phyloP scores from a whole-genome alignment of 2,329 filamentous ascomycete genomes.

The Sporothrix dimorphospora region DNA sequence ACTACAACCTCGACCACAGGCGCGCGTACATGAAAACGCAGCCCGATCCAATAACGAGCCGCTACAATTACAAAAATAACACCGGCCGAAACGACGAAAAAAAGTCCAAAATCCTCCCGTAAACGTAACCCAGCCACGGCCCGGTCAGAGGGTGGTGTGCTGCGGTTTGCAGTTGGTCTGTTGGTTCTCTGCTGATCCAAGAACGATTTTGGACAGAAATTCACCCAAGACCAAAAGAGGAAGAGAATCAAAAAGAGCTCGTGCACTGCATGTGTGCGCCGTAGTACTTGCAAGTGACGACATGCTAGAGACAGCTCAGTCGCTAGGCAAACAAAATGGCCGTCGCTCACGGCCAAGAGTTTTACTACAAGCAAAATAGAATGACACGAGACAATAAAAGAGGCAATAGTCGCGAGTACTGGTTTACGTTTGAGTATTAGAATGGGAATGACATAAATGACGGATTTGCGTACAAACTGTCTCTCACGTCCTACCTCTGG shows the following conservation, averaged over 20 bases:
- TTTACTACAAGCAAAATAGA: not conserved
- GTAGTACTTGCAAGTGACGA: slow-evolving; percentile 8
- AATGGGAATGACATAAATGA: not conserved
- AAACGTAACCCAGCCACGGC: not conserved
- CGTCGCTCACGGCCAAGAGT: not conserved
- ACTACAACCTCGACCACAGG: too few relatives aligned
- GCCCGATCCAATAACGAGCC: not conserved
- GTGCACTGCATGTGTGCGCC: not conserved
- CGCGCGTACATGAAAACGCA: slow-evolving; percentile 1
- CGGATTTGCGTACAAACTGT: not conserved
- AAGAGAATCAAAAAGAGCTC: not conserved
- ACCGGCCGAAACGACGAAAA: not conserved
- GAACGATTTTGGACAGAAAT: too few relatives aligned
- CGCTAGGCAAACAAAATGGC: not conserved
- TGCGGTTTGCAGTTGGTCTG: not conserved
- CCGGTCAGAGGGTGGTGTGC: not conserved
- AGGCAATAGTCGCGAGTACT: not conserved
- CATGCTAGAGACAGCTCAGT: not conserved
- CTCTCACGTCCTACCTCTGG: too few relatives aligned
- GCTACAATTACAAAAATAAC: not conserved
- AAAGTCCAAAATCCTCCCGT: too few relatives aligned
- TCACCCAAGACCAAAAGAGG: not conserved
- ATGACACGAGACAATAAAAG: not conserved
- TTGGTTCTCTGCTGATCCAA: not conserved
- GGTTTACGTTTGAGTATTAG: not conserved